Evolutionary conservation across 2,329 filamentous ascomycete species (phyloP), one percentile per base, ranked within the genome.

Genomic region (Pseudocercospora fijiensis): DNA sequence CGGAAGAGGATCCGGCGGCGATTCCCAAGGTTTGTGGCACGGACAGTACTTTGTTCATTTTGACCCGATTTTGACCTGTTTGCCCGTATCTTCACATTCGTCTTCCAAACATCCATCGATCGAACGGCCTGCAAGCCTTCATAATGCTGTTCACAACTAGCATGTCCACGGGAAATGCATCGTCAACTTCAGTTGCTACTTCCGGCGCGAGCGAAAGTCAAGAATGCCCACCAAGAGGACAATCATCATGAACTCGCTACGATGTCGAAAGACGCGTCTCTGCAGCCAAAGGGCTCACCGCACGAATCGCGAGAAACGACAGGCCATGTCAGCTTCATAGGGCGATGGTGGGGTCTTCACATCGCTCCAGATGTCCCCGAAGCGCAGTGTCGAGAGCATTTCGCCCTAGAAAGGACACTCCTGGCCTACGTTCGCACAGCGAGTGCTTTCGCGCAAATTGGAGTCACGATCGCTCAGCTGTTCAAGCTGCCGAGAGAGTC

Each of bases 391-490:
- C 49, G 49, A 27, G 49, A 53, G 13, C 49, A 57, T 13, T 45
- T 41, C n/a, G 55, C 55, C 1, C 33, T 57, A 0, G 55, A 57
- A 27, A 24, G 55, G 7, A 57, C 55, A 1, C 45, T 41, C 27
- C 33, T 57, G 9, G 55, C 55, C 16, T 57, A 57, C 33, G 30
- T 45, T 41, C 55, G 55, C 16, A 57, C 55, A 1, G 30, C 55
- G 4, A 57, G 30, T 45, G 37, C 30, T 10, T 57, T 57, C 13
- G 55, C 55, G 10, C 55, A 57, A 7, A 43, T 57, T 27, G 55
- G 55, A 16, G 37, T 57, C 20, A 41, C 37, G 2, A 45, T 57
- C 30, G 55, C 55, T 4, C 55, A 57, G 13, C 33, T 57, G 11
- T 57, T 57, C 18, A 41, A 45, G 8, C 55, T 57, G 9, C 22